Percentiles rank a stretch among this genome's conserved stretches.
Conservation (phyloP, 768 basidiomycete genomes). For the Podaxis sp. region DNA sequence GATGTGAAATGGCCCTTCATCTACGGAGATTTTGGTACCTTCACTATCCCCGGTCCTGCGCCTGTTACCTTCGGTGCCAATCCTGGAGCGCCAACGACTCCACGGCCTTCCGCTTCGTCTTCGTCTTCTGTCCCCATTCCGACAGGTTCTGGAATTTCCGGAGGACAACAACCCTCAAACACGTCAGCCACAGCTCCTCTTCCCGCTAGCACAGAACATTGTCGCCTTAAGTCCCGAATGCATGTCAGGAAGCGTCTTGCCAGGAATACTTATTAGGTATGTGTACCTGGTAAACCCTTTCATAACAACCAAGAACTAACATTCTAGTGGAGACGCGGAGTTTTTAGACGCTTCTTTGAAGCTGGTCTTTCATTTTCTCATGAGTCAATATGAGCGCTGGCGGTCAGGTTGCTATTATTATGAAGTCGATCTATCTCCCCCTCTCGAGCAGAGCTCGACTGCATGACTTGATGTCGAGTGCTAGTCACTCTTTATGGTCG, state of each 20-base stretch:
- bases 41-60: conserved; percentile 37
- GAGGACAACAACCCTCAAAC: conserved; percentile 5
- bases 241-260: conserved; percentile 20
- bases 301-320: conserved; percentile 4
- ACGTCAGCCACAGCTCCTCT: conserved; percentile 9
- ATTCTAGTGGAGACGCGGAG: conserved; percentile 9
- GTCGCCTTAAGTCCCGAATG: conserved; percentile 21
- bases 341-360: conserved; percentile 9
- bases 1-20: conserved; percentile 37
- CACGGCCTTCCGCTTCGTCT: neutral
- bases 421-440: conserved; percentile 11
- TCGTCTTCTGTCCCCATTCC: conserved; percentile 6
- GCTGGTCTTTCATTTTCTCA: conserved; percentile 11
- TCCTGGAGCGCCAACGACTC: conserved; percentile 17
- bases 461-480: neutral
- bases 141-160: conserved; percentile 11
- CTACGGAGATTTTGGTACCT: conserved; percentile 31
- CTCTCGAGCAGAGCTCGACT: neutral
- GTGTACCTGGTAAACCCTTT: neutral
- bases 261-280: neutral
- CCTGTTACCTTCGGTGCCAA: conserved; percentile 30
- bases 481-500: conserved; percentile 1
- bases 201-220: conserved; percentile 6
- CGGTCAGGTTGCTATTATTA: neutral
- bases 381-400: conserved; percentile 7